Evolutionary conservation across 306 rosid genomes (phyloP), one percentile per base, ranked within the genome.

Genomic region (Vigna mungo): DNA sequence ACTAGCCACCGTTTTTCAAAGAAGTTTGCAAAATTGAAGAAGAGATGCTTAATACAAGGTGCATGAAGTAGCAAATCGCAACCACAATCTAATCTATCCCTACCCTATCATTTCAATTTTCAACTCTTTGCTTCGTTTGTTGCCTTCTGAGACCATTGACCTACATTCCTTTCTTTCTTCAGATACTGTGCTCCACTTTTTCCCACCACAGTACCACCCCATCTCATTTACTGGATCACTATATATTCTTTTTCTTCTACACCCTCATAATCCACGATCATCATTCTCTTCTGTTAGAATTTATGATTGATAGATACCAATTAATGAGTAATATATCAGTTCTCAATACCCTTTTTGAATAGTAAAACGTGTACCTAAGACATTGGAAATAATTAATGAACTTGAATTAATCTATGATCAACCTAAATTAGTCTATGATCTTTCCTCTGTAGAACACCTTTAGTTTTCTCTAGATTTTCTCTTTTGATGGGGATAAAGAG

Each of bases 241-340:
- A 82, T 82, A 16, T 77, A 21, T 21, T 27, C 56, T 77, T 64
- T 82, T 82, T n/a, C 43, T 72, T 73, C 59, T 13, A 51, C 49
- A 18, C 68, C 21, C 30, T 23, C 34, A 10, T 66, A 82, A 17
- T 49, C 71, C 71, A 68, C 74, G 73, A 83, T 53, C 76, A 30
- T 18, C 76, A 55, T 48, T 61, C 16, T n/a, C n/a, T n/a, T n/a
- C n/a, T 20, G 21, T 20, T 20, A 20, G 21, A 20, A 20, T 20
- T 20, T 20, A 20, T 20, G 21, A 20, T 20, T 20, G 21, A 20
- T 1, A 20, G 0, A 20, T 20, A 20, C 21, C 1, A 20, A 20
- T 20, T 0, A 20, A 20, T 20, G 1, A 20, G 21, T 1, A 20
- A 20, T 20, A 20, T 0, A 20, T 1, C 21, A 20, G 1, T 20